Evolutionary conservation across 208 protist species (phyloP), one percentile per base, ranked within the genome.

Genomic region (Giardia duodenalis): DNA sequence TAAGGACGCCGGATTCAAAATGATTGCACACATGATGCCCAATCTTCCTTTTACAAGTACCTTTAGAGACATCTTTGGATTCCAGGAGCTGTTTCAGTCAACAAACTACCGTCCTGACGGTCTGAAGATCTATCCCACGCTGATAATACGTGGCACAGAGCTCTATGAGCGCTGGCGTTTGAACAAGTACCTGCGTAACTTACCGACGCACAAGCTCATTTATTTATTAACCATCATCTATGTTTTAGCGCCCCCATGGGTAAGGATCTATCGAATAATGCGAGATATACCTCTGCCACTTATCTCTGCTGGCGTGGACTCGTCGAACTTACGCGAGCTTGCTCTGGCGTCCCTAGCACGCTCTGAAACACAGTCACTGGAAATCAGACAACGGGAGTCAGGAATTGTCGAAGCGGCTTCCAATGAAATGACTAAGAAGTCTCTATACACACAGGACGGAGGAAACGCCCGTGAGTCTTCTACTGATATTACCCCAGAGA

Each of bases 1-100:
- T 93, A 95, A 44, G 93, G 97, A 99, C 93, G 95, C 96, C 92
- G 98, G 98, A 86, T 99, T 98, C 94, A 99, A 99, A 94, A 96
- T 99, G 0, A 97, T 98, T 46, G 97, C 98, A 2, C 98, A 99
- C 92, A 97, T 99, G 94, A 99, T 99, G 98, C 98, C 98, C 1
- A 98, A 99, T 96, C 94, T 99, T 44, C 98, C 98, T 46, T 97
- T 97, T 67, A 96, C 97, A 22, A 97, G 95, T 44, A 95, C 98
- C 44, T 96, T 97, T 44, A 95, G 97, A 57, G 98, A 99, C 94
- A 95, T 97, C 46, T 94, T 94, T 48, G 97, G 97, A 94, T 98
- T 98, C 93, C 95, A 88, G n/a, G 95, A 93, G 42, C 87, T 95
- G 97, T 99, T 88, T 94, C 96, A 92, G 98, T 45, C 88, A 47